phyloP scores from a whole-genome alignment of 768 basidiomycete genomes.

The Candolleomyces eurysporus region DNA sequence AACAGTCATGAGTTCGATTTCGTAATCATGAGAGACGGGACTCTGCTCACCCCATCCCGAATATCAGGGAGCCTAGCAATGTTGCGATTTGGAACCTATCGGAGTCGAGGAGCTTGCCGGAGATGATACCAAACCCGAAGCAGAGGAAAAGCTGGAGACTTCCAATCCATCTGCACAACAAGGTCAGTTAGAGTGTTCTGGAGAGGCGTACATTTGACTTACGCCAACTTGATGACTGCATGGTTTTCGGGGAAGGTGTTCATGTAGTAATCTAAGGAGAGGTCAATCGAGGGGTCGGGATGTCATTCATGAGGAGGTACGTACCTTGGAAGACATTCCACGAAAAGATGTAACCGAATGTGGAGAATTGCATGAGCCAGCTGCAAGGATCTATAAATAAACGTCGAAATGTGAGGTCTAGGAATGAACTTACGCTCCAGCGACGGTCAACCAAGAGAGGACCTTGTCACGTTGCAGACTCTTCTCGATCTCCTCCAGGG shows the following conservation, averaged over 20 bases:
- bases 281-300: too few relatives aligned
- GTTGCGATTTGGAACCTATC: conserved; percentile 40
- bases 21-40: conserved; percentile 15
- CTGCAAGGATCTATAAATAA: not conserved
- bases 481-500: conserved; percentile 6
- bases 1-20: too few relatives aligned
- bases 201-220: not conserved
- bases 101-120: conserved; percentile 43
- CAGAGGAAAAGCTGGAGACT: conserved; percentile 46
- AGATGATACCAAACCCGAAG: conserved; percentile 37
- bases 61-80: conserved; percentile 23
- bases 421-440: conserved; percentile 1
- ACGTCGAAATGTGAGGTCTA: not conserved
- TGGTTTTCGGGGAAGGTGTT: conserved; percentile 6
- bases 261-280: conserved; percentile 7
- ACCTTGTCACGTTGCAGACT: conserved; percentile 1
- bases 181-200: not conserved
- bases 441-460: conserved; percentile 8
- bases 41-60: conserved; percentile 19
- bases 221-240: not conserved
- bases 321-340: conserved; percentile 11
- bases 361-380: conserved; percentile 10
- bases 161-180: conserved; percentile 42
- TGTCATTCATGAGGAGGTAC: not conserved
- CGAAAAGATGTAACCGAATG: conserved; percentile 11